These are phyloP conservation scores for Kwoniella heveanensis DNA, from an alignment of 768 basidiomycete genomes.

Conservation along the genomic window DNA sequence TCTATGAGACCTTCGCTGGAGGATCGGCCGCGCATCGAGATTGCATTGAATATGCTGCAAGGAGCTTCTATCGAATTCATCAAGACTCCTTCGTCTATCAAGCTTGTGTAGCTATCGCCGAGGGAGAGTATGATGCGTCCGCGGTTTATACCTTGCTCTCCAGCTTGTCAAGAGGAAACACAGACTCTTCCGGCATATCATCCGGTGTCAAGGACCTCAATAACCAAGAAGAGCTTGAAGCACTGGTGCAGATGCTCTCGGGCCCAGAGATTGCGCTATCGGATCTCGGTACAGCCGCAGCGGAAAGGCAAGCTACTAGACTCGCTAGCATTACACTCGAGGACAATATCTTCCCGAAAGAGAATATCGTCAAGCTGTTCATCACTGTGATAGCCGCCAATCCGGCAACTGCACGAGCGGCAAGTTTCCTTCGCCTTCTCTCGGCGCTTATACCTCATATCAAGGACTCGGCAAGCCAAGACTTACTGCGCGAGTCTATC, in stretches of 20 bases:
- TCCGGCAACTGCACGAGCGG: conserved; percentile 29
- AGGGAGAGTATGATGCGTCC: conserved; percentile 24
- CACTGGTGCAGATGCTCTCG: conserved; percentile 42
- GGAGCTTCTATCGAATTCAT: conserved; percentile 48
- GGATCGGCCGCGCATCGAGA: conserved; percentile 32
- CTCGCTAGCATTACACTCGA: conserved; percentile 32
- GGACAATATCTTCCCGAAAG: conserved; percentile 32
- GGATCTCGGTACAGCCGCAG: conserved; percentile 37
- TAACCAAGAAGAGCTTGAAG: conserved; percentile 43
- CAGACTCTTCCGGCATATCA: conserved; percentile 25
- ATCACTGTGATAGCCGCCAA: conserved; percentile 50
- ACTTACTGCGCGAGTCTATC: conserved; percentile 34
- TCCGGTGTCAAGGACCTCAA: conserved; percentile 43
- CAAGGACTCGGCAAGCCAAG: conserved; percentile 22
- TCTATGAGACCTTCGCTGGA: conserved; percentile 31
- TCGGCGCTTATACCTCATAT: conserved; percentile 33
- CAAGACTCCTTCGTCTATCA: conserved; percentile 46
- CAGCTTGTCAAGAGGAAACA: conserved; percentile 28
- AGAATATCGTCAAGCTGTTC: conserved; percentile 43
- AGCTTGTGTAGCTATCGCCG: conserved; percentile 34
- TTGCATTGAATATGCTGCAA: conserved; percentile 41
- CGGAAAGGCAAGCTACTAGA: conserved; percentile 33
- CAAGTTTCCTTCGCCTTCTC: conserved; percentile 33
- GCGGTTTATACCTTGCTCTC: conserved; percentile 36
- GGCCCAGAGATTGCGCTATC: conserved; percentile 45